These are phyloP conservation scores for Bolboschoenoplectus hybrid DNA, from an alignment of 202 grass and related monocot species.

Conservation along the genomic window DNA sequence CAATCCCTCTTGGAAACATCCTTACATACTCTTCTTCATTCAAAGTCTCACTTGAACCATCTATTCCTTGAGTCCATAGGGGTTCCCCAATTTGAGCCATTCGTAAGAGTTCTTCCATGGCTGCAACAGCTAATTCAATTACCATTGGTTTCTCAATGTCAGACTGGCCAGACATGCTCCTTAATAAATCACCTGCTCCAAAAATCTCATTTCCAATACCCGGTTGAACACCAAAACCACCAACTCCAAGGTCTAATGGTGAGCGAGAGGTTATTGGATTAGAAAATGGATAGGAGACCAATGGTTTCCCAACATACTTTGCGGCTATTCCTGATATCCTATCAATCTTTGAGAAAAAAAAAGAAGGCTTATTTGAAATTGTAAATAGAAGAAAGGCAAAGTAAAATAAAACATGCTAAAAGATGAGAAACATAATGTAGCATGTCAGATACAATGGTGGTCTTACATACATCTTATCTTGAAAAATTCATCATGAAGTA, in stretches of 20 bases:
- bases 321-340: conserved; percentile 91
- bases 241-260: conserved; percentile 55
- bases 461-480: conserved; percentile 1
- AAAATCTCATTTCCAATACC: conserved; percentile 48
- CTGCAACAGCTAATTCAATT: conserved; percentile 84
- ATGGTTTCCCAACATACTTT: conserved; percentile 93
- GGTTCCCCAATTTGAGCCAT: conserved; percentile 84
- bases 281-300: conserved; percentile 83
- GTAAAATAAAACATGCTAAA: background rate
- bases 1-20: conserved; percentile 62
- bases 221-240: conserved; percentile 31
- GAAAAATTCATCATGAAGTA: background rate
- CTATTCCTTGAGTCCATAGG: conserved; percentile 55
- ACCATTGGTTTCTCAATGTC: conserved; percentile 71
- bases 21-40: conserved; percentile 83
- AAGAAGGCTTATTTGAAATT: background rate
- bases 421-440: background rate
- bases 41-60: conserved; percentile 42
- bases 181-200: conserved; percentile 52
- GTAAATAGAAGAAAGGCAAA: background rate
- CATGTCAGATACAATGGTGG: background rate
- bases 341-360: conserved; percentile 57
- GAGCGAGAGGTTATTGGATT: conserved; percentile 49
- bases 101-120: conserved; percentile 90
- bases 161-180: conserved; percentile 46